A percentile compares a stretch with the other conserved stretches of the same genome.
Evolutionary conservation across 495 filamentous ascomycete species (phyloP).

Genomic region (Hypoxylon crocopeplum): DNA sequence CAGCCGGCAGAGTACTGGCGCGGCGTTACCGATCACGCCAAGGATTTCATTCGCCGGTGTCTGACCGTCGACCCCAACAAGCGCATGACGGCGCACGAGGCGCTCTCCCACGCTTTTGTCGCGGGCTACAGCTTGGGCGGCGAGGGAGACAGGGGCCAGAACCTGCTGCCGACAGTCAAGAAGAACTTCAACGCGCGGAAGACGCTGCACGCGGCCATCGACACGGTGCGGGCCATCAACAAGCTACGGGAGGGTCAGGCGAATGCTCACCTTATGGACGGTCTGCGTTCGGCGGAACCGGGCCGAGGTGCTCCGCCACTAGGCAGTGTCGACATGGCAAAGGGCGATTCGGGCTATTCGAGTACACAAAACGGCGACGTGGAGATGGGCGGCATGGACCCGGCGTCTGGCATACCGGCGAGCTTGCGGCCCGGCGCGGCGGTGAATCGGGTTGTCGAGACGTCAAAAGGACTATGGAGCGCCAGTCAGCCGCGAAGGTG

Average conservation of each 20-base stretch:
- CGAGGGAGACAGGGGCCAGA: constrained; percentile 53
- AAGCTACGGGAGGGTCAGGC: constrained; percentile 85
- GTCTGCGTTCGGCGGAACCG: constrained; percentile 48
- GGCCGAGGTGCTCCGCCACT: constrained; percentile 27
- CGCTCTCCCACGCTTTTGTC: constrained; percentile 88
- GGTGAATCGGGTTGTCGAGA: constrained; percentile 43
- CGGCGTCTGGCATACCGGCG: constrained; percentile 35
- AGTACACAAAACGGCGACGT: constrained; percentile 46
- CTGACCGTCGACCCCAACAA: constrained; percentile 85
- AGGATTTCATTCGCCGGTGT: constrained; percentile 84
- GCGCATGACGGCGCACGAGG: constrained; percentile 94
- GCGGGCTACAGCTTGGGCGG: constrained; percentile 59
- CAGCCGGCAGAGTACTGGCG: constrained; percentile 98
- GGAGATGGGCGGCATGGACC: constrained; percentile 46
- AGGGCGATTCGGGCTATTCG: constrained; percentile 52
- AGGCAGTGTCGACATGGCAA: constrained; percentile 41
- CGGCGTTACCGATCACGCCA: constrained; percentile 81
- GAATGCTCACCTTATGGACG: constrained; percentile 73
- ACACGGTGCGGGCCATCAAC: constrained; percentile 97
- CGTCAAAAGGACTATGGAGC: constrained; percentile 47
- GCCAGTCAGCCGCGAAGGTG: constrained; percentile 39
- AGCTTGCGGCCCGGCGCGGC: constrained; percentile 42
- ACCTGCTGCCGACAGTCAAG: constrained; percentile 91
- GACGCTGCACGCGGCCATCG: constrained; percentile 94
- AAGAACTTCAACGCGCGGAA: constrained; percentile 98